Percentiles rank a stretch among this genome's conserved stretches.
phyloP scores from a whole-genome alignment of 2,329 filamentous ascomycete species.

The Fusarium sp. region DNA sequence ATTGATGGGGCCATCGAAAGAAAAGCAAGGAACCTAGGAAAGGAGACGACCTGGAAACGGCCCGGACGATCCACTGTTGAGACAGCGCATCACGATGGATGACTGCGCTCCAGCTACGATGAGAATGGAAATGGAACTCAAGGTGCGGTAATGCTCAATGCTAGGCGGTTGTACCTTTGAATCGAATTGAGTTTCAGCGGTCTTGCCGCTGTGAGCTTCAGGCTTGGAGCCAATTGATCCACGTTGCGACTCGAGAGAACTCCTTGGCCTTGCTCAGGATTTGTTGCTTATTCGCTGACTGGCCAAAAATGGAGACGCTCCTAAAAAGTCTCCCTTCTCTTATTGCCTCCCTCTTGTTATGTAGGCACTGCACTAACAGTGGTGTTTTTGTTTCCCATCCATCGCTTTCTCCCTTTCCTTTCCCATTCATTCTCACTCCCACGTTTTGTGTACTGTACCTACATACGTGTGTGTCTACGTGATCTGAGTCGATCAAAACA shows the following conservation, averaged over 20 bases:
- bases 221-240: constrained; percentile 1
- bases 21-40: constrained; percentile 39
- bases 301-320: background rate
- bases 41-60: constrained; percentile 33
- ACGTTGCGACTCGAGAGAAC: background rate
- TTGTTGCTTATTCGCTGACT: constrained; percentile 6
- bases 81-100: constrained; percentile 30
- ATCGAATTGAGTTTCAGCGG: constrained; percentile 28
- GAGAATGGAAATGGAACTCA: background rate
- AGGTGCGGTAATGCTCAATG: constrained; percentile 15
- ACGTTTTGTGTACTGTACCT: constrained; percentile 29
- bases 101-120: background rate
- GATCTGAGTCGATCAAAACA: constrained; percentile 4
- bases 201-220: constrained; percentile 3
- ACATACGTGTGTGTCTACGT: background rate
- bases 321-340: constrained; percentile 10
- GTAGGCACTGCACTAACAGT: background rate
- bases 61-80: constrained; percentile 29
- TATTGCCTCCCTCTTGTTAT: constrained; percentile 16
- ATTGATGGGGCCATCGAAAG: constrained; percentile 17
- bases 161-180: background rate
- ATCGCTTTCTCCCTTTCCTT: constrained; percentile 21
- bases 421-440: constrained; percentile 8
- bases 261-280: constrained; percentile 1
- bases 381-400: constrained; percentile 11